phyloP scores from a whole-genome alignment of 345 rosid species.

The Conringia planisiliqua region DNA sequence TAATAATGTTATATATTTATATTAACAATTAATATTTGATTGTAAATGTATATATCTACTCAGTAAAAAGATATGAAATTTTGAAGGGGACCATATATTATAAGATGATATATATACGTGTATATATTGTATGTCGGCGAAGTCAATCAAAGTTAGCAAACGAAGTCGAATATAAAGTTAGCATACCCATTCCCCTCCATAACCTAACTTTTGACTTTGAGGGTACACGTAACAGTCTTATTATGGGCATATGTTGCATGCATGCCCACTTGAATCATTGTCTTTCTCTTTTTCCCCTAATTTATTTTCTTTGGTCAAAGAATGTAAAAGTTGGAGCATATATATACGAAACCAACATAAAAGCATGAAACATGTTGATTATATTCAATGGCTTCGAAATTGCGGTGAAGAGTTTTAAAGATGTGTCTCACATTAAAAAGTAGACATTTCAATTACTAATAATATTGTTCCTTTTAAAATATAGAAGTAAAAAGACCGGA shows the following conservation, averaged over 20 bases:
- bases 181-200: constrained; percentile 22
- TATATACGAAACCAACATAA: background rate
- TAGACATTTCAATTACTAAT: background rate
- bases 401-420: background rate
- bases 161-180: background rate
- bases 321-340: background rate
- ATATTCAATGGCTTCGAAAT: background rate
- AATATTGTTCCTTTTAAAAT: background rate
- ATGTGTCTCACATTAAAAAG: background rate
- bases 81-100: background rate
- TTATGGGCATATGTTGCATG: constrained; percentile 26
- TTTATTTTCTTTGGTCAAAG: background rate
- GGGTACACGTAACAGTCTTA: background rate
- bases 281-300: background rate
- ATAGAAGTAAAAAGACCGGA: background rate
- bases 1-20: background rate
- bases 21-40: background rate
- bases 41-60: background rate
- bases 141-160: constrained; percentile 16
- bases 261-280: constrained; percentile 18
- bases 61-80: background rate
- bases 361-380: background rate
- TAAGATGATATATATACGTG: background rate
- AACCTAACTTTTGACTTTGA: constrained; percentile 27
- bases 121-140: constrained; percentile 13